Conservation (phyloP, 768 basidiomycete species). For the Pisolithus orientalis region DNA sequence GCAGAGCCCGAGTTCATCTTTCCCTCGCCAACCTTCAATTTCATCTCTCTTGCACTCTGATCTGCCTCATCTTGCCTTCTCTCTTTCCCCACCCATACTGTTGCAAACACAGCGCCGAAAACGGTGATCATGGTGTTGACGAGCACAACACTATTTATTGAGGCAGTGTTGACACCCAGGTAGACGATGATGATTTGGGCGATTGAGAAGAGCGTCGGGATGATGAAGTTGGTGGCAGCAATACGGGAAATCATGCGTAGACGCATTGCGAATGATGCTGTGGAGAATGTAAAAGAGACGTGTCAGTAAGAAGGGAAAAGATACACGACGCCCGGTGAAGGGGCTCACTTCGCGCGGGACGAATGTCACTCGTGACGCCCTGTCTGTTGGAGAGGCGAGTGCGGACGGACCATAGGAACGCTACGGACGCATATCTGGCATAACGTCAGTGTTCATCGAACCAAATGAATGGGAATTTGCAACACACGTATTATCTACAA, state of each 20-base stretch:
- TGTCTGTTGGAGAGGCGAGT: slow-evolving; percentile 2
- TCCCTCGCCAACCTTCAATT: not conserved
- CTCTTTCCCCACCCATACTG: slow-evolving; percentile 18
- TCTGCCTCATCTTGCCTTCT: not conserved
- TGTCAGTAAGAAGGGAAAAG: not conserved
- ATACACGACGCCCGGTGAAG: not conserved
- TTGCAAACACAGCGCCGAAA: slow-evolving; percentile 29
- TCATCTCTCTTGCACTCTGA: not conserved
- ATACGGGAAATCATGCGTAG: slow-evolving; percentile 23
- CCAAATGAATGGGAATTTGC: not conserved
- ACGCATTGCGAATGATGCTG: slow-evolving; percentile 18
- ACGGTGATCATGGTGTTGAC: slow-evolving; percentile 27
- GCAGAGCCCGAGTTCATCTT: not conserved
- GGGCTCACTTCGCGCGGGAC: not conserved
- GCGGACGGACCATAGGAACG: slow-evolving; percentile 24
- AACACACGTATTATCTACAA: slow-evolving; percentile 25
- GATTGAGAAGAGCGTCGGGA: slow-evolving; percentile 27
- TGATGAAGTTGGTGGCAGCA: slow-evolving; percentile 27
- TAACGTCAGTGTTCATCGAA: not conserved
- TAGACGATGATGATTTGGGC: slow-evolving; percentile 26
- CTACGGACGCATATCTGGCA: slow-evolving; percentile 19
- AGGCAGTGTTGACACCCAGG: slow-evolving; percentile 11
- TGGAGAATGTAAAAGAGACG: not conserved
- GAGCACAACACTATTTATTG: slow-evolving; percentile 22
- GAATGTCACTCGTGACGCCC: slow-evolving; percentile 1